These are phyloP conservation scores for Pseudomassariella vexata DNA, from an alignment of 2,329 filamentous ascomycete genomes.

Conservation along the genomic window DNA sequence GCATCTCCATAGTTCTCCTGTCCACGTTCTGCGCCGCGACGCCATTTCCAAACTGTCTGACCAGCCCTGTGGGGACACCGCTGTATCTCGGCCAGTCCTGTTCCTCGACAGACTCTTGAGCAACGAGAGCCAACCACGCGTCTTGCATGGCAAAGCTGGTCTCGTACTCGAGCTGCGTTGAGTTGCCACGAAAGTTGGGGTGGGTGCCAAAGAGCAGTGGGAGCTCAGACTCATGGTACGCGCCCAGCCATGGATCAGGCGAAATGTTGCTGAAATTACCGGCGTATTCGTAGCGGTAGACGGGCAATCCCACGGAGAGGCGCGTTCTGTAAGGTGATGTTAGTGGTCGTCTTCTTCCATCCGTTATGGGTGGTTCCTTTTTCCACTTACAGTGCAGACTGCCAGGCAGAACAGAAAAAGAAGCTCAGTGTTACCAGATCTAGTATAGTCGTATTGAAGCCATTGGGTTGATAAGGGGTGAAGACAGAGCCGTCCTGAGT, in stretches of 20 bases:
- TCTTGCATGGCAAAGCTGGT: constrained; percentile 5
- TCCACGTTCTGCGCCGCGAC: constrained; percentile 5
- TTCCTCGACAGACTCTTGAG: background rate
- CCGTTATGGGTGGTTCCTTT: too few species aligned
- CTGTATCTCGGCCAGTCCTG: constrained; percentile 7
- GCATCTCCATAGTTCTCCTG: too few species aligned
- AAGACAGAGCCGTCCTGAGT: constrained; percentile 19
- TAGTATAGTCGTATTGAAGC: constrained; percentile 3
- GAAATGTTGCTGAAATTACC: constrained; percentile 33
- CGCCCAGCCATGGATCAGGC: constrained; percentile 31
- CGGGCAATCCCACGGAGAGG: constrained; percentile 10
- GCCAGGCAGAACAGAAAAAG: too few species aligned
- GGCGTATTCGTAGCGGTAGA: constrained; percentile 33
- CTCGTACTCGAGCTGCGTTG: constrained; percentile 15
- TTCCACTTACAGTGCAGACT: too few species aligned
- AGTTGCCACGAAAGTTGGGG: constrained; percentile 13
- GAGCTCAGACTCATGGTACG: constrained; percentile 19
- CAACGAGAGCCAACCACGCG: constrained; percentile 7
- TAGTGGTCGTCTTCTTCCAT: too few species aligned
- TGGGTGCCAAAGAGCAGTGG: constrained; percentile 22
- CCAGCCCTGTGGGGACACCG: background rate
- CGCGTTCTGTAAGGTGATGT: constrained; percentile 13
- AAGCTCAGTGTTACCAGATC: too few species aligned
- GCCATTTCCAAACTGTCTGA: constrained; percentile 5
- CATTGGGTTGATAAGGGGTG: constrained; percentile 14